Evolutionary conservation across 306 rosid species (phyloP).

Genomic region (Gastrolobium villosum): DNA sequence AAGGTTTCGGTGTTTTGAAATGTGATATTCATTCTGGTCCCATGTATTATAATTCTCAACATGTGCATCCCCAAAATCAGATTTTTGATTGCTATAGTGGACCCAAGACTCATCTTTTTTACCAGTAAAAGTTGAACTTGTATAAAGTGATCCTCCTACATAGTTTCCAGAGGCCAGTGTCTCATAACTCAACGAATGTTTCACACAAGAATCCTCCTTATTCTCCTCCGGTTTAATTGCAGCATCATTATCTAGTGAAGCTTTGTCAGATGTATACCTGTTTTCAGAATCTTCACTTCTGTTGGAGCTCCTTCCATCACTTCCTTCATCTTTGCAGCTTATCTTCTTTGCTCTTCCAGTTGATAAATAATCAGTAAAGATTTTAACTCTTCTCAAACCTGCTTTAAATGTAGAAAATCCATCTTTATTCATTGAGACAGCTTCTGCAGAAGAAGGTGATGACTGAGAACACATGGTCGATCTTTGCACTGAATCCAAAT

Average conservation of each 20-base stretch:
- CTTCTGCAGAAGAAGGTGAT: constrained; percentile 56
- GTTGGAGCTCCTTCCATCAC: constrained; percentile 75
- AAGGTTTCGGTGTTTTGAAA: constrained; percentile 64
- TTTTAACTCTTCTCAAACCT: constrained; percentile 75
- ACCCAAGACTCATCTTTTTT: constrained; percentile 73
- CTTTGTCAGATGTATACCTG: constrained; percentile 69
- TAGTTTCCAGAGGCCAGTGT: constrained; percentile 66
- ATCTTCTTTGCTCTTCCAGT: constrained; percentile 69
- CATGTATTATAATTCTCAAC: constrained; percentile 18
- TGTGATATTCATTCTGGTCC: constrained; percentile 53
- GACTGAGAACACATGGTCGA: constrained; percentile 59
- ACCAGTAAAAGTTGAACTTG: constrained; percentile 53
- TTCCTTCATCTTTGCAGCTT: constrained; percentile 69
- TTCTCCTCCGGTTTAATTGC: constrained; percentile 66
- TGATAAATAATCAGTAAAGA: constrained; percentile 67
- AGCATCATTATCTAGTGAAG: constrained; percentile 68
- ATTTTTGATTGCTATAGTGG: constrained; percentile 66
- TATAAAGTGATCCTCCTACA: constrained; percentile 66
- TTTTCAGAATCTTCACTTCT: constrained; percentile 77
- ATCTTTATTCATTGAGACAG: constrained; percentile 61
- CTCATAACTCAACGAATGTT: constrained; percentile 77
- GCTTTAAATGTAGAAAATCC: constrained; percentile 76
- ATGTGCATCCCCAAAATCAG: constrained; percentile 59
- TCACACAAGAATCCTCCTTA: constrained; percentile 60
- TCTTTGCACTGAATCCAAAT: constrained; percentile 62